phyloP scores from a whole-genome alignment of 306 rosid species.

The Lathyrus sativus region DNA sequence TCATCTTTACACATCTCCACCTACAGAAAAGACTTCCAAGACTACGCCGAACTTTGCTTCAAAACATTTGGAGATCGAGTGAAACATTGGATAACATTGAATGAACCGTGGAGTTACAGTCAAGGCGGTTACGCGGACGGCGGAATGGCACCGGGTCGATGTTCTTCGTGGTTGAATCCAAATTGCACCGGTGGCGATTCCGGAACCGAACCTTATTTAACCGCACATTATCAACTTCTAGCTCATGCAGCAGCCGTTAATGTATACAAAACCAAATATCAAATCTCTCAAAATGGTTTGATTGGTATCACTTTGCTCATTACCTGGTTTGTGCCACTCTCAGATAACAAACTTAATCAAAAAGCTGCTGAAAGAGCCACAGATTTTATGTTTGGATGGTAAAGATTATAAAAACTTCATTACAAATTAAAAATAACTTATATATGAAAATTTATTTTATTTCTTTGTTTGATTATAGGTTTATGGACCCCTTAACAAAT shows the following conservation, averaged over 20 bases:
- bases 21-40: constrained; percentile 34
- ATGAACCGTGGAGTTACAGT: constrained; percentile 50
- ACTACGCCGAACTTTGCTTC: constrained; percentile 63
- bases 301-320: constrained; percentile 54
- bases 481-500: constrained; percentile 20
- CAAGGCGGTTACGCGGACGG: constrained; percentile 41
- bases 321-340: constrained; percentile 50
- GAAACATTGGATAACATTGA: constrained; percentile 65
- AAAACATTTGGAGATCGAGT: constrained; percentile 60
- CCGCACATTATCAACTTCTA: constrained; percentile 47
- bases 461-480: constrained; percentile 10
- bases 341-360: constrained; percentile 24
- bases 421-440: no score
- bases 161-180: constrained; percentile 44
- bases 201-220: constrained; percentile 49
- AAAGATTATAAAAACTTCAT: no score
- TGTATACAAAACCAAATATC: constrained; percentile 47
- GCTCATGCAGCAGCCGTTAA: constrained; percentile 57
- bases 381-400: constrained; percentile 56
- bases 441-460: not conserved
- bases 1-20: not conserved
- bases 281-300: constrained; percentile 52
- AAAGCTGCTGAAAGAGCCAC: constrained; percentile 45
- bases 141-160: constrained; percentile 41
- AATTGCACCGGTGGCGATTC: constrained; percentile 56